Evolutionary conservation across 2,329 filamentous ascomycete species (phyloP), one percentile per base, ranked within the genome.

Genomic region (Clarireedia paspali): DNA sequence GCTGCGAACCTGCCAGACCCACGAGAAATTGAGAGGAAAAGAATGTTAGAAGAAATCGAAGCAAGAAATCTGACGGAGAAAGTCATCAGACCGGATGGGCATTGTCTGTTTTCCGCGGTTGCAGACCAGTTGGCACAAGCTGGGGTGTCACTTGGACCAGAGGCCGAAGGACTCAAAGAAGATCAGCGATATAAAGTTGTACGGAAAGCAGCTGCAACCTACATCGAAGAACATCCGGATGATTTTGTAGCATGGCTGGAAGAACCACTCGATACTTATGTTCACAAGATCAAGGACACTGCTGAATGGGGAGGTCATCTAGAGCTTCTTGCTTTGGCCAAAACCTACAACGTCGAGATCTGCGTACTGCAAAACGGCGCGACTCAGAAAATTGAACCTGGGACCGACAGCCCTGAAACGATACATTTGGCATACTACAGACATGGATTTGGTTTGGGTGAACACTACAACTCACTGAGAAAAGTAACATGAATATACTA

Each of bases 231-330:
- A 14, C 84, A 96, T 69, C 73, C 79, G 10, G 88, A 91, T 61
- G 89, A 95, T 65, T 97, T 96, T 70, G 83, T 79, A 56, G 85
- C 88, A 0, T 99, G 96, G 68, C 75, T 96, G 63, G 91, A 95
- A 67, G 91, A 94, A 69, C 83, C 85, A 14, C 69, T 96, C 47
- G 81, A 81, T 3, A 74, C 74, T 7, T 95, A 97, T 70, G 78
- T 89, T 47, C 73, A 74, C 47, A 89, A 88, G 73, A 89, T 99
- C 58, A 75, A 85, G 60, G 84, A 94, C 57, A 96, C 91, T 49
- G 91, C 89, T 0, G 92, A 96, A 72, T 99, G 94, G 94, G 94
- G 94, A 50, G 94, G 94, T 0, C 89, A 97, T 75, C 72, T 96
- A 60, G 94, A 99, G 76, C 73, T 99, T 55, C 77, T 85, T 70